These are phyloP conservation scores for Moricandia arvensis DNA, from an alignment of 345 rosid genomes.

Conservation along the genomic window DNA sequence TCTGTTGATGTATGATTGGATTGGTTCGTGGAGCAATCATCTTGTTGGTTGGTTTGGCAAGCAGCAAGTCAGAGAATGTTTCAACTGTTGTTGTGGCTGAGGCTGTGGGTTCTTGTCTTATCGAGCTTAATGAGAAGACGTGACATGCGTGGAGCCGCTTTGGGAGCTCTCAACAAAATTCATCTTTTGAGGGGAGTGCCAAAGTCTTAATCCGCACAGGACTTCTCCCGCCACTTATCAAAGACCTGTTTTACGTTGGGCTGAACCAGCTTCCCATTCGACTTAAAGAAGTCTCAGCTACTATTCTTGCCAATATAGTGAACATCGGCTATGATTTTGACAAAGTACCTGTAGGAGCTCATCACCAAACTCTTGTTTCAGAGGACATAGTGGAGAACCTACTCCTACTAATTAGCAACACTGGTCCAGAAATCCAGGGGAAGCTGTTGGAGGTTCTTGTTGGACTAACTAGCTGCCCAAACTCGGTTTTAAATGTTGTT, in stretches of 20 bases:
- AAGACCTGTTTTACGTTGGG: slow-evolving; percentile 76
- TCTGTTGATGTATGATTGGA: slow-evolving; percentile 47
- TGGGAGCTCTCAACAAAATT: slow-evolving; percentile 85
- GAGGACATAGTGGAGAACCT: slow-evolving; percentile 74
- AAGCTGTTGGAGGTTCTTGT: slow-evolving; percentile 93
- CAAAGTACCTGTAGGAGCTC: slow-evolving; percentile 61
- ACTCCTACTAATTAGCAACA: slow-evolving; percentile 88
- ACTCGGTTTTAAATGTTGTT: slow-evolving; percentile 68
- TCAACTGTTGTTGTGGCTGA: slow-evolving; percentile 74
- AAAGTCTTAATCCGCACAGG: slow-evolving; percentile 74
- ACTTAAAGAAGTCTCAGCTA: slow-evolving; percentile 87
- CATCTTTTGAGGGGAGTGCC: slow-evolving; percentile 75
- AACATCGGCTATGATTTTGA: slow-evolving; percentile 78
- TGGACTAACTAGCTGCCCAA: slow-evolving; percentile 73
- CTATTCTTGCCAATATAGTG: slow-evolving; percentile 87
- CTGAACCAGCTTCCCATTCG: slow-evolving; percentile 79
- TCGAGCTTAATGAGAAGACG: slow-evolving; percentile 75
- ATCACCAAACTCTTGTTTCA: slow-evolving; percentile 78
- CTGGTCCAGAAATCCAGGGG: slow-evolving; percentile 93
- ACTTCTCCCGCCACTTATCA: slow-evolving; percentile 87
- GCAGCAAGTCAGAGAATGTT: slow-evolving; percentile 81
- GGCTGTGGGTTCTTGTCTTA: slow-evolving; percentile 75
- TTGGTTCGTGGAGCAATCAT: slow-evolving; percentile 86
- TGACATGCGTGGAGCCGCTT: slow-evolving; percentile 64
- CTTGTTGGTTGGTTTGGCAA: slow-evolving; percentile 84